Conservation (phyloP, 768 basidiomycete species). For the Cantharellus anzutake region DNA sequence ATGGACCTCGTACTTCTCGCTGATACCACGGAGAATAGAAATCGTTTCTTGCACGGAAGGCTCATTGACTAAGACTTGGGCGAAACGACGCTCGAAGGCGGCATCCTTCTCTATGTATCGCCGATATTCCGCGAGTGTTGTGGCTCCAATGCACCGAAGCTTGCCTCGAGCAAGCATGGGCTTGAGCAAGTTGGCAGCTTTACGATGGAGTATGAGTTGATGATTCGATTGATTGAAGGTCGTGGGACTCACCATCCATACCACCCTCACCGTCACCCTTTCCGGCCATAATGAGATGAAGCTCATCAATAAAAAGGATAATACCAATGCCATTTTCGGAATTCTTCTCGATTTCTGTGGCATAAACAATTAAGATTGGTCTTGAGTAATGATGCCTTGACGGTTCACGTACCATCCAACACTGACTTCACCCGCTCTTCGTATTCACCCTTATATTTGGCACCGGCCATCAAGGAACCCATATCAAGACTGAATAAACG, state of each 20-base stretch:
- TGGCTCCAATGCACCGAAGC: conserved; percentile 64
- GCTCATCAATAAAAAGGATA: conserved; percentile 89
- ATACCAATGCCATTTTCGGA: conserved; percentile 54
- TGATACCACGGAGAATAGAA: conserved; percentile 81
- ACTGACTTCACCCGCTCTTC: conserved; percentile 91
- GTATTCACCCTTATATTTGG: conserved; percentile 89
- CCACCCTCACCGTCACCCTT: conserved; percentile 3
- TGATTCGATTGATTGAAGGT: conserved; percentile 8
- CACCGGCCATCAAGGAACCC: conserved; percentile 89
- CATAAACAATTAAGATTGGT: neutral
- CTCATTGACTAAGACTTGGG: conserved; percentile 86
- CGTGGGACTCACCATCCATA: conserved; percentile 1
- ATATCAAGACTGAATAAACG: conserved; percentile 78
- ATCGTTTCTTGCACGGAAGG: conserved; percentile 80
- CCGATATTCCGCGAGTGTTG: conserved; percentile 79
- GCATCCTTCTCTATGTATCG: conserved; percentile 89
- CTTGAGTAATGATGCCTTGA: neutral
- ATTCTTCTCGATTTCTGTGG: conserved; percentile 69
- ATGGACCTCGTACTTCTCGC: conserved; percentile 85
- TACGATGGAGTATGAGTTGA: conserved; percentile 2
- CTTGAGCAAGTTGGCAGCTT: conserved; percentile 62
- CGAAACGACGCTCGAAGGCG: conserved; percentile 79
- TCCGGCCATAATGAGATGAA: conserved; percentile 88
- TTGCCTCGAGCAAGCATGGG: conserved; percentile 80
- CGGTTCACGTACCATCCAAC: conserved; percentile 25